Evolutionary conservation across 768 basidiomycete genomes (phyloP).

Genomic region (Boletus sensibilis): DNA sequence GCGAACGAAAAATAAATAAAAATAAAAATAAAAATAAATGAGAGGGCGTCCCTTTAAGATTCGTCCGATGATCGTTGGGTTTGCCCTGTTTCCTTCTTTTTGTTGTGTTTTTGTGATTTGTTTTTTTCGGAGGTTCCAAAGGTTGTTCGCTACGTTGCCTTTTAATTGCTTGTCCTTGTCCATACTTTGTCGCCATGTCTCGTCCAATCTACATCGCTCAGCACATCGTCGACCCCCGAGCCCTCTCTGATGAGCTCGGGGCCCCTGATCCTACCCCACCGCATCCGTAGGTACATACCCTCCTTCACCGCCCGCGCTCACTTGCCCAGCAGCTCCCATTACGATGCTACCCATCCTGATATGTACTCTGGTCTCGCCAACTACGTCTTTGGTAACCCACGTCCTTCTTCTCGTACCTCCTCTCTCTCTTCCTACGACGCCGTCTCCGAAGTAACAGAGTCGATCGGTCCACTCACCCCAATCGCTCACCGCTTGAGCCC

Average conservation of each 20-base stretch:
- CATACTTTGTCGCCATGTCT: slow-evolving; percentile 22
- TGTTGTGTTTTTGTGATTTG: background rate
- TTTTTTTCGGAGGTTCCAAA: background rate
- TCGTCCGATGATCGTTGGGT: background rate
- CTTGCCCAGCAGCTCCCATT: background rate
- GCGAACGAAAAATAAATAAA: background rate
- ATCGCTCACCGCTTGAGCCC: slow-evolving; percentile 24
- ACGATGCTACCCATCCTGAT: background rate
- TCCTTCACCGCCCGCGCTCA: background rate
- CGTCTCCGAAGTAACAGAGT: slow-evolving; percentile 20
- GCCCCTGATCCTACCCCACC: background rate
- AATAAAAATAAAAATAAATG: slow-evolving; percentile 15
- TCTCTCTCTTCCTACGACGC: slow-evolving; percentile 13
- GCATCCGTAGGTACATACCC: slow-evolving; percentile 1
- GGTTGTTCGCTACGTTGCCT: background rate
- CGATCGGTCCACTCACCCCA: slow-evolving; percentile 40
- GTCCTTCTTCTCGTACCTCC: slow-evolving; percentile 17
- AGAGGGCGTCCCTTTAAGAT: background rate
- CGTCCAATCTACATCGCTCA: slow-evolving; percentile 17
- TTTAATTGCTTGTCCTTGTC: slow-evolving; percentile 5
- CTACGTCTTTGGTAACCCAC: slow-evolving; percentile 43
- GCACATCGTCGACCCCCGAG: slow-evolving; percentile 31
- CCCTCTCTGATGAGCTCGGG: slow-evolving; percentile 29
- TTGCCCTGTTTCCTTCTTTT: background rate
- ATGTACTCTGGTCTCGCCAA: slow-evolving; percentile 42